Percentiles rank a stretch among this genome's conserved stretches.
phyloP scores from a whole-genome alignment of 1,284 basidiomycete genomes.

The Pulveroboletus sp. region DNA sequence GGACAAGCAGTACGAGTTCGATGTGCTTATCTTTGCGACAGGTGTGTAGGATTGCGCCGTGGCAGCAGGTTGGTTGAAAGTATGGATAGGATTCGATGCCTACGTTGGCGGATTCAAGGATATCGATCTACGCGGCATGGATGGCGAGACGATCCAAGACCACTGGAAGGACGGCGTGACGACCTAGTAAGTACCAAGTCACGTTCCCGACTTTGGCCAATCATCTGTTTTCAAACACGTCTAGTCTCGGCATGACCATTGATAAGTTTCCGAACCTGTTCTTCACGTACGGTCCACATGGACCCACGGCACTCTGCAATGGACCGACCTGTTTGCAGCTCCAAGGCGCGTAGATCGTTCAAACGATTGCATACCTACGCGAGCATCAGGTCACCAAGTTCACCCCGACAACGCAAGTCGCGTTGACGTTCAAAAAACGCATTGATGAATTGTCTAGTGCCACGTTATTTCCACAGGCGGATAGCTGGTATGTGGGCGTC shows the following conservation, averaged over 20 bases:
- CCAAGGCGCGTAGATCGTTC: conserved; percentile 12
- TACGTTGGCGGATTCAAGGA: conserved; percentile 1
- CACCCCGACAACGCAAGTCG: conserved; percentile 9
- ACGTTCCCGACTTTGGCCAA: too few relatives aligned
- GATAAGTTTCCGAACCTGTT: conserved; percentile 20
- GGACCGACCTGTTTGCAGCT: conserved; percentile 13
- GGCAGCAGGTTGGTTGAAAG: neutral
- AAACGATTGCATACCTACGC: conserved; percentile 12
- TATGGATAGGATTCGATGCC: conserved; percentile 12
- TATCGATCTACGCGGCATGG: conserved; percentile 16
- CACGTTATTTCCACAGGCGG: neutral
- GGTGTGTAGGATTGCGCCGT: neutral
- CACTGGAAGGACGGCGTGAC: conserved; percentile 18
- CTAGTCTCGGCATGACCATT: conserved; percentile 18
- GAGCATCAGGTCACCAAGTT: conserved; percentile 20
- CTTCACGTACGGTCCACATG: conserved; percentile 17
- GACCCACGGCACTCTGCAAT: conserved; percentile 12
- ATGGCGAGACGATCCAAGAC: conserved; percentile 13
- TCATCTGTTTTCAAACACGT: neutral
- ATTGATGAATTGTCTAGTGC: conserved; percentile 2
- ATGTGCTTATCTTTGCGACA: too few relatives aligned
- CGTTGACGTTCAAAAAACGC: conserved; percentile 16
- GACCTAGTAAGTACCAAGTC: conserved; percentile 16
- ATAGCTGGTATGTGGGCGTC: conserved; percentile 14
- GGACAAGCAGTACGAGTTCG: conserved; percentile 12